Base-by-base conservation (phyloP, 1,284 basidiomycete species). In the Ceratobasidium sp. region DNA sequence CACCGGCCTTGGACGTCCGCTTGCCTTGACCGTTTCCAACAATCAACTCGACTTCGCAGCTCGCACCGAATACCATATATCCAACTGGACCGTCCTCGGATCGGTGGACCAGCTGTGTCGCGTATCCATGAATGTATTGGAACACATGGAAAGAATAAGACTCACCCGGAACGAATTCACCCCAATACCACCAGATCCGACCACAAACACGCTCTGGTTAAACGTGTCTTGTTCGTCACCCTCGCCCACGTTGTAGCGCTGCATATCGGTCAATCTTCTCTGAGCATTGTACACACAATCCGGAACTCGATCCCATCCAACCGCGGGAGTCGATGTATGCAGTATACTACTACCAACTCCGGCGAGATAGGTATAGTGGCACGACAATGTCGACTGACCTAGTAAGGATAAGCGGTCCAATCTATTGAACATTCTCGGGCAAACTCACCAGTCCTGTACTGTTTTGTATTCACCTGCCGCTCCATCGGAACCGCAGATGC, bases 291-390 rank as follows among this genome's bases (percentile, higher is more conserved):
- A 58, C 16, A 70, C 53, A 30, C 67, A 70, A 21, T 45, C 41
- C 3, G 67, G 67, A 46, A 70, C 67, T 1, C 4, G 9, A 5
- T 70, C 28, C 67, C 67, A 70, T 21, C 26, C 53, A 10, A 70
- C 67, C 8, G 67, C 67, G 1, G 53, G 53, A 23, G 52, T 46
- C 28, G 64, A 55, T 2, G 23, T 46, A 26, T 70, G 67, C 6
- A 70, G 36, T n/a, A 30, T 2, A 43, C 39, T 55, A 6, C 41
- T 59, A 5, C 67, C 67, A 30, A 21, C 21, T 32, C 67, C 67
- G 4, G 67, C 67, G n/a, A 70, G 53, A 30, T 70, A 70, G 6
- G 67, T 70, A 26, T 70, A 70, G 34, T 70, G 67, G 53, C 41
- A 70, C n/a, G 67, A 70, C 4, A 70, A 48, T 10, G n/a, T 57